A percentile compares a stretch with the other conserved stretches of the same genome.
phyloP scores from a whole-genome alignment of 1,284 basidiomycete species.

The Apiotrichum sp. region DNA sequence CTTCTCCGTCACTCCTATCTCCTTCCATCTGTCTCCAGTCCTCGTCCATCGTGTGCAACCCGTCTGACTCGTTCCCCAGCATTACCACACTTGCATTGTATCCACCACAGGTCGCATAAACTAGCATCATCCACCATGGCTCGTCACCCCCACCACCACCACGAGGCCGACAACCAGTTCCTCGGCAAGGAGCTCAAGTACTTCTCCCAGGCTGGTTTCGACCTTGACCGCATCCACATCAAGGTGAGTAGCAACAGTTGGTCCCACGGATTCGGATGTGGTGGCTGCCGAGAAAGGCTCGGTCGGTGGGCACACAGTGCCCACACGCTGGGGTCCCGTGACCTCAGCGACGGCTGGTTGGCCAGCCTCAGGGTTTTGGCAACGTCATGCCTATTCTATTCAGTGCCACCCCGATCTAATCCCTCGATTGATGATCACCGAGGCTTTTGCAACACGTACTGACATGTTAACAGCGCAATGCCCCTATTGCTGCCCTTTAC shows the following conservation, averaged over 20 bases:
- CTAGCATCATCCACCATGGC: conserved; percentile 23
- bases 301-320: too few relatives aligned
- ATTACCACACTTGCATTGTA: conserved; percentile 6
- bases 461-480: conserved; percentile 68
- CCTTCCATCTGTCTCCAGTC: not conserved
- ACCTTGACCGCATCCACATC: conserved; percentile 60
- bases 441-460: too few relatives aligned
- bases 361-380: too few relatives aligned
- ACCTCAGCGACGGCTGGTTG: too few relatives aligned
- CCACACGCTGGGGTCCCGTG: too few relatives aligned
- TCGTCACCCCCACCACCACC: conserved; percentile 35
- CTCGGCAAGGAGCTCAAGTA: conserved; percentile 90
- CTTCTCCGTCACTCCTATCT: not conserved
- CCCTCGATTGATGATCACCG: too few relatives aligned
- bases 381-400: too few relatives aligned
- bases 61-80: not conserved
- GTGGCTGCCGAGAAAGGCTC: too few relatives aligned
- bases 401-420: too few relatives aligned
- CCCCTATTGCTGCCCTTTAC: conserved; percentile 89
- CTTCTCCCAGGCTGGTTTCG: conserved; percentile 98
- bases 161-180: conserved; percentile 45
- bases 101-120: not conserved
- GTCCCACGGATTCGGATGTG: too few relatives aligned
- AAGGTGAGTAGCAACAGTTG: conserved; percentile 32
- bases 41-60: too few relatives aligned